These are phyloP conservation scores for Microascus cirrosus DNA, from an alignment of 2,329 filamentous ascomycete genomes.

Conservation along the genomic window DNA sequence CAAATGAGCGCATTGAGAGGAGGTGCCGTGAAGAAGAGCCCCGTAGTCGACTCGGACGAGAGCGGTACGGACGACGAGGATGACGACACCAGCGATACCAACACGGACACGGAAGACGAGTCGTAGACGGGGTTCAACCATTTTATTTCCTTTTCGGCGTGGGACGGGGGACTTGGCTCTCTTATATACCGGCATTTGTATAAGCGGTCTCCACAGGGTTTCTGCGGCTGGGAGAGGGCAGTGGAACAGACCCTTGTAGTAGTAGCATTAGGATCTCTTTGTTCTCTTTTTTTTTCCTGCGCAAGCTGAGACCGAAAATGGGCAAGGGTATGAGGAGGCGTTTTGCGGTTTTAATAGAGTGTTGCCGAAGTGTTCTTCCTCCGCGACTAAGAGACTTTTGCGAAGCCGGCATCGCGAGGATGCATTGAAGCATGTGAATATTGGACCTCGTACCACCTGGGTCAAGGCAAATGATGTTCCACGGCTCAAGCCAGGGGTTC, in stretches of 20 bases:
- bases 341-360: conserved; percentile 5
- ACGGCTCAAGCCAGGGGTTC: no score
- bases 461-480: no score
- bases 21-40: conserved; percentile 38
- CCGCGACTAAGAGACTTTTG: no score
- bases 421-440: neutral
- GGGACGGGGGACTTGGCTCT: neutral
- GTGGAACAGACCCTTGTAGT: neutral
- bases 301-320: neutral
- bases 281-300: conserved; percentile 1
- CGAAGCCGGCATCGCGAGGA: no score
- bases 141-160: neutral
- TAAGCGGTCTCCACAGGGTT: conserved; percentile 1
- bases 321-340: conserved; percentile 2
- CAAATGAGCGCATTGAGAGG: conserved; percentile 84
- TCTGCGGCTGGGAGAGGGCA: neutral
- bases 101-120: conserved; percentile 57
- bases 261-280: conserved; percentile 5
- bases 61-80: conserved; percentile 68
- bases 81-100: conserved; percentile 55
- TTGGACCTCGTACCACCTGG: neutral
- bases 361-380: neutral
- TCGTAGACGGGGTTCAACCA: conserved; percentile 19
- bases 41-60: conserved; percentile 51
- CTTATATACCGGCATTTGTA: neutral